Conservation (phyloP, 2,329 filamentous ascomycete species). For the Alternaria incomplexa region DNA sequence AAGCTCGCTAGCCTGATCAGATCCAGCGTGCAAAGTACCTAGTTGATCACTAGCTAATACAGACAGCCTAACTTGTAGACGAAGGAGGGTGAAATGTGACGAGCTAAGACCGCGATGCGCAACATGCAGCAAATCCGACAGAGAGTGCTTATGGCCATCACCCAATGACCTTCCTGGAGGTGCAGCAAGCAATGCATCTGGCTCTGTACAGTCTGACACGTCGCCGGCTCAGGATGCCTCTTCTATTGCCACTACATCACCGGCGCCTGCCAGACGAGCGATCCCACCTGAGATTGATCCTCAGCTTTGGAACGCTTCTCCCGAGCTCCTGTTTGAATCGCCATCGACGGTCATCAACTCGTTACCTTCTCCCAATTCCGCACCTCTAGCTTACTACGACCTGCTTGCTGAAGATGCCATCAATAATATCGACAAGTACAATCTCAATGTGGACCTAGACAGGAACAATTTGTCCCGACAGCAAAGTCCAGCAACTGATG, state of each 20-base stretch:
- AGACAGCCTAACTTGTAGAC: constrained; percentile 52
- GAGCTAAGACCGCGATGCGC: constrained; percentile 54
- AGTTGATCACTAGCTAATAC: constrained; percentile 13
- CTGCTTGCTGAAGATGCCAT: constrained; percentile 54
- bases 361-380: constrained; percentile 50
- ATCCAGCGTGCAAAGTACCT: not conserved
- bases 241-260: constrained; percentile 18
- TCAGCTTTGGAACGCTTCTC: constrained; percentile 30
- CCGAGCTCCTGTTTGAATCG: constrained; percentile 42
- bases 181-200: constrained; percentile 14
- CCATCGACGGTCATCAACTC: constrained; percentile 40
- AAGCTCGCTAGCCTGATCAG: not conserved
- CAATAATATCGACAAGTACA: constrained; percentile 44
- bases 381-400: constrained; percentile 58
- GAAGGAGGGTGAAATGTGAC: constrained; percentile 60
- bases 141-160: constrained; percentile 50
- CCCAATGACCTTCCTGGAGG: constrained; percentile 12
- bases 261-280: constrained; percentile 21
- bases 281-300: constrained; percentile 28
- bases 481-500: constrained; percentile 31
- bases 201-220: constrained; percentile 13
- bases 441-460: constrained; percentile 41
- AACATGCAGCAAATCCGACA: constrained; percentile 53
- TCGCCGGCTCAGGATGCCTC: constrained; percentile 22
- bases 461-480: constrained; percentile 30